phyloP scores from a whole-genome alignment of 192 early-diverging fungal species.

The Coemansia sp. region DNA sequence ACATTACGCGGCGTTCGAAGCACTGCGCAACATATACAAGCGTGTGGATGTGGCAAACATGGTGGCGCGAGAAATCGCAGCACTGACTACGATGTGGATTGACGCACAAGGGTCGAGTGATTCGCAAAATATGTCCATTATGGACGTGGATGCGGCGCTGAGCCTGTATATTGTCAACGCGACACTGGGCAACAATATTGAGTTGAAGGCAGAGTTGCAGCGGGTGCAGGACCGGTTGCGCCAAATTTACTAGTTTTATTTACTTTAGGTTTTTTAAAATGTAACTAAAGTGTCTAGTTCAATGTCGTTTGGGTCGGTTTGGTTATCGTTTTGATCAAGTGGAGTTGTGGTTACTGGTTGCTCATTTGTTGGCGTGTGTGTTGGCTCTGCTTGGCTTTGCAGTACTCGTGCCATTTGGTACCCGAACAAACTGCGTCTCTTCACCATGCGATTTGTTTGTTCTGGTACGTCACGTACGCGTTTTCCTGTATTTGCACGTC shows the following conservation, averaged over 20 bases:
- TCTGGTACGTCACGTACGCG: background rate
- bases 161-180: slow-evolving; percentile 54
- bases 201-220: slow-evolving; percentile 44
- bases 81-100: slow-evolving; percentile 21
- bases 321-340: background rate
- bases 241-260: slow-evolving; percentile 32
- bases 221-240: slow-evolving; percentile 43
- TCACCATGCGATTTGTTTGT: background rate
- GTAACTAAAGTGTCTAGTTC: background rate
- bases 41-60: slow-evolving; percentile 4
- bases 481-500: background rate
- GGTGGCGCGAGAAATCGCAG: slow-evolving; percentile 32
- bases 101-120: slow-evolving; percentile 12
- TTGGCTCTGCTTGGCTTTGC: background rate
- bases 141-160: slow-evolving; percentile 46
- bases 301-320: slow-evolving; percentile 7
- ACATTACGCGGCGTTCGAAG: slow-evolving; percentile 37
- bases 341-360: too few relatives aligned
- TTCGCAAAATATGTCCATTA: slow-evolving; percentile 24
- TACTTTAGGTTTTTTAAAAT: background rate
- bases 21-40: slow-evolving; percentile 23
- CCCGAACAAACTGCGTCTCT: slow-evolving; percentile 32
- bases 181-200: slow-evolving; percentile 25
- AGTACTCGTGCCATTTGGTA: slow-evolving; percentile 24
- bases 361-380: too few relatives aligned